Conservation (phyloP, 169 alveolate genomes). For the Eimeria acervulina region DNA sequence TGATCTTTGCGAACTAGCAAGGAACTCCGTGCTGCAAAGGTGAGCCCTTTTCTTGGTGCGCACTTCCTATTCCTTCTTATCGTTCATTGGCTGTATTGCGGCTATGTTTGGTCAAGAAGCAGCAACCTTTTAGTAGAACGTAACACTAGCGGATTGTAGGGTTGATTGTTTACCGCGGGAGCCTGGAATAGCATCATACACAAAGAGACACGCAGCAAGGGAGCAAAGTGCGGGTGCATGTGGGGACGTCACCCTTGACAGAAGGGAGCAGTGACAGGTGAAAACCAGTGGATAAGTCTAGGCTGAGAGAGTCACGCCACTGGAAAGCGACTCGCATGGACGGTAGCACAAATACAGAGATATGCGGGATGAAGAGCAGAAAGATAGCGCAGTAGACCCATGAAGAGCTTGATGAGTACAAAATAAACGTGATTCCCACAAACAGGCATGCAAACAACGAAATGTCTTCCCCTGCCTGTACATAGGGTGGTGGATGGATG, state of each 20-base stretch:
- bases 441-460: neutral
- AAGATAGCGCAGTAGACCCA: neutral
- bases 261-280: neutral
- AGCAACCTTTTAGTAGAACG: neutral
- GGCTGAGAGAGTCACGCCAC: neutral
- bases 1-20: slow-evolving; percentile 95
- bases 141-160: neutral
- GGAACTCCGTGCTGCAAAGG: slow-evolving; percentile 95
- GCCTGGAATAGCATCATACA: neutral
- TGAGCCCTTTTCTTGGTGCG: neutral
- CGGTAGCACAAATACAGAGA: neutral
- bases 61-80: neutral
- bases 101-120: neutral
- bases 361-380: neutral
- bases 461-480: too few species aligned
- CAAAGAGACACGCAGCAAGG: neutral
- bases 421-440: neutral
- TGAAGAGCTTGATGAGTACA: neutral
- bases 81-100: neutral
- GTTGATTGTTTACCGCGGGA: neutral
- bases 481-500: neutral
- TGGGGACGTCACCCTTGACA: neutral
- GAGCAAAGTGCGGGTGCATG: neutral
- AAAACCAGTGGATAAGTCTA: neutral
- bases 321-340: neutral